Base-by-base conservation (phyloP, 148 eudicot genomes). In the Nyssa sinensis region DNA sequence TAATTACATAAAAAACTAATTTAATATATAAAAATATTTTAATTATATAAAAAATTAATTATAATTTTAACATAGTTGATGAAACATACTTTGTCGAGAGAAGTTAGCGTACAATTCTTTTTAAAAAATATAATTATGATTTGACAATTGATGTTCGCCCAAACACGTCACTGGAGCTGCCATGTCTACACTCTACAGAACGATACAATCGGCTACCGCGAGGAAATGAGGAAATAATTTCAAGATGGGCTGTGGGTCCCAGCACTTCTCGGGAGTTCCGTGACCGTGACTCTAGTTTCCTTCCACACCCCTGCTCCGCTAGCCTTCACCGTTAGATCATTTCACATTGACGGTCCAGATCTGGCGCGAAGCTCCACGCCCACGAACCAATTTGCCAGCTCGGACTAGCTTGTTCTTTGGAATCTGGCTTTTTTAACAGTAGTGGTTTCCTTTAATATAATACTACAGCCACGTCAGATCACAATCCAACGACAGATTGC, bases 241-340 rank as follows among this genome's bases (percentile, higher is more conserved):
- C 78, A 25, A 19, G 37, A 75, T 74, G 47, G 76, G 76, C 62
- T 16, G 49, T 47, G 80, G 84, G 82, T 4, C 87, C 83, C 80
- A 66, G 0, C 60, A 34, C 31, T 74, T 85, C 85, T 85, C 82
- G 85, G 85, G 69, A 83, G 83, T 87, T 87, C 86, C 85, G 91
- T 88, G 88, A 85, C n/a, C n/a, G n/a, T n/a, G n/a, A n/a, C n/a
- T n/a, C 81, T 75, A 81, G 74, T 67, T 67, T 31, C 57, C 57
- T 33, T 14, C 19, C 3, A 21, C 28, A 47, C 73, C 64, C 34
- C 79, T 66, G 66, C 79, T n/a, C 62, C n/a, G n/a, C n/a, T n/a
- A n/a, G n/a, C n/a, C n/a, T n/a, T 62, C 73, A 17, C 64, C 83
- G 76, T 81, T n/a, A 49, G 73, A 76, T 79, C 28, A 0, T 1